A percentile compares a stretch with the other conserved stretches of the same genome.
phyloP scores from a whole-genome alignment of 495 filamentous ascomycete genomes.

The Lepraria neglecta region DNA sequence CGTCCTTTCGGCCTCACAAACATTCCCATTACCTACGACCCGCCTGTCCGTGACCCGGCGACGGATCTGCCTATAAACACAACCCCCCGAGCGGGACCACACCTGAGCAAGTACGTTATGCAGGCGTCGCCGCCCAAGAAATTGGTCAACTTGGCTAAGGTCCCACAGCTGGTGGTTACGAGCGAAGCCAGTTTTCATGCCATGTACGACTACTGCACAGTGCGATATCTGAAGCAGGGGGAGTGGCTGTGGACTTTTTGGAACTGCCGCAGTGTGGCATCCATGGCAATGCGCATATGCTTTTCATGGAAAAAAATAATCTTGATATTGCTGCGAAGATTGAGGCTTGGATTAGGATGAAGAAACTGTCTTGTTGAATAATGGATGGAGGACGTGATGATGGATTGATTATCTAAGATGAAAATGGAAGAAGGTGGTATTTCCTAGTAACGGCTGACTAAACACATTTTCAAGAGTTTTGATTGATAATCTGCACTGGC shows the following conservation, averaged over 20 bases:
- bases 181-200: background rate
- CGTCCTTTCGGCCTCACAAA: slow-evolving; percentile 35
- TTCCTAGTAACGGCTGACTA: too few relatives aligned
- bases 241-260: background rate
- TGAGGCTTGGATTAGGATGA: too few relatives aligned
- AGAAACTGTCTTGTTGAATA: too few relatives aligned
- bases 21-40: slow-evolving; percentile 29
- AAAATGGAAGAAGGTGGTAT: too few relatives aligned
- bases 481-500: too few relatives aligned
- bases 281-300: background rate
- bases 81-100: slow-evolving; percentile 3
- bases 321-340: background rate
- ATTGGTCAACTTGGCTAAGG: slow-evolving; percentile 29
- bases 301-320: slow-evolving; percentile 1
- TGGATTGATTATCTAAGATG: too few relatives aligned
- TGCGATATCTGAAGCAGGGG: background rate
- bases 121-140: slow-evolving; percentile 27
- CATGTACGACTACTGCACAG: background rate
- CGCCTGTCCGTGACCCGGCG: slow-evolving; percentile 21
- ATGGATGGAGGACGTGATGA: too few relatives aligned
- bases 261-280: background rate
- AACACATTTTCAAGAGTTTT: too few relatives aligned
- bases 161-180: slow-evolving; percentile 31
- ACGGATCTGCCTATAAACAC: slow-evolving; percentile 10
- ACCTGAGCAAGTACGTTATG: slow-evolving; percentile 19